phyloP scores from a whole-genome alignment of 1,139 yeast genomes.

The Lodderomyces parapsilosis region DNA sequence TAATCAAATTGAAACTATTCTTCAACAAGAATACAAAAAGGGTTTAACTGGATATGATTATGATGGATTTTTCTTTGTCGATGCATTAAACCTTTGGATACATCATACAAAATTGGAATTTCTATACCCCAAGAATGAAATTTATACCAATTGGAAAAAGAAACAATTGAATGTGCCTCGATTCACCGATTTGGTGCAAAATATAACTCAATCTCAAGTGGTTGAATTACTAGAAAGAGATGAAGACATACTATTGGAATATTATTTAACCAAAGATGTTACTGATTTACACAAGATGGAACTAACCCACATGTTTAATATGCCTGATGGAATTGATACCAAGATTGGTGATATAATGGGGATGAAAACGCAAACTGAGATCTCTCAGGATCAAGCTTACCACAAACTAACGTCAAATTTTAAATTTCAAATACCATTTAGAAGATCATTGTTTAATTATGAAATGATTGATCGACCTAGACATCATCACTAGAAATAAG shows the following conservation, averaged over 20 bases:
- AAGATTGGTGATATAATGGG: slow-evolving; percentile 18
- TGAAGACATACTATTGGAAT: slow-evolving; percentile 29
- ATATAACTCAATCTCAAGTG: slow-evolving; percentile 20
- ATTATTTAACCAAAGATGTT: slow-evolving; percentile 27
- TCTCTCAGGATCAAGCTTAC: slow-evolving; percentile 16
- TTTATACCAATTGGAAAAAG: slow-evolving; percentile 10
- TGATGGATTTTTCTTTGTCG: slow-evolving; percentile 22
- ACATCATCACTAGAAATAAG: slow-evolving; percentile 14
- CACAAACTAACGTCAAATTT: slow-evolving; percentile 19
- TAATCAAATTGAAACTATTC: slow-evolving; percentile 22
- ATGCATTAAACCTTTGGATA: slow-evolving; percentile 27
- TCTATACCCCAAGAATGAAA: slow-evolving; percentile 16
- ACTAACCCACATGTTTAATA: slow-evolving; percentile 22
- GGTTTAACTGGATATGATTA: slow-evolving; percentile 21
- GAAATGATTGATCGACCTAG: slow-evolving; percentile 23
- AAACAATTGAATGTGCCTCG: slow-evolving; percentile 16
- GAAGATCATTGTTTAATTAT: slow-evolving; percentile 24
- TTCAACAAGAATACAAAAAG: slow-evolving; percentile 27
- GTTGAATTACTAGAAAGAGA: slow-evolving; percentile 20
- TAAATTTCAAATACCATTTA: slow-evolving; percentile 21
- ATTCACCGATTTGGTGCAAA: slow-evolving; percentile 20
- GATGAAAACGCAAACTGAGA: slow-evolving; percentile 15
- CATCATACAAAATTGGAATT: slow-evolving; percentile 20
- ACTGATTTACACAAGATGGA: slow-evolving; percentile 30
- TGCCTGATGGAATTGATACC: slow-evolving; percentile 20